A percentile compares a stretch with the other conserved stretches of the same genome.
Evolutionary conservation across 352 stramenopile genomes (phyloP).

Genomic region (Aphanomyces invadans): DNA sequence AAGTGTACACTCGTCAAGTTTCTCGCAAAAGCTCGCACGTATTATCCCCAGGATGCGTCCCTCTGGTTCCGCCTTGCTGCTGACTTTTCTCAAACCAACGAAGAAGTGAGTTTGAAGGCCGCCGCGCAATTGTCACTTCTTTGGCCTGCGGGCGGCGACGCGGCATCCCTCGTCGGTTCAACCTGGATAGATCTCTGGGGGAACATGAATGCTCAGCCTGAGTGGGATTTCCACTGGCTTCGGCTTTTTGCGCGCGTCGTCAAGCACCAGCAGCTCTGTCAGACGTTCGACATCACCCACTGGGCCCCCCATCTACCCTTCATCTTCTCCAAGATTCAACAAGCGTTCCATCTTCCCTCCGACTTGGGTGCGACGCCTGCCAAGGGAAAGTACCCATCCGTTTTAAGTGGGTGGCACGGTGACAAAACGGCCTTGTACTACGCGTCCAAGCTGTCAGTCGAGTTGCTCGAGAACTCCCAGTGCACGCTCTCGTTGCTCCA

Average conservation of each 20-base stretch:
- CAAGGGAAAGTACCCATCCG: slow-evolving; percentile 46
- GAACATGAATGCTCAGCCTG: slow-evolving; percentile 38
- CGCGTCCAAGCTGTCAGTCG: slow-evolving; percentile 46
- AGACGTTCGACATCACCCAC: slow-evolving; percentile 23
- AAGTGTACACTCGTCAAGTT: slow-evolving; percentile 40
- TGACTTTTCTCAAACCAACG: slow-evolving; percentile 38
- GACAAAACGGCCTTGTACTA: slow-evolving; percentile 52
- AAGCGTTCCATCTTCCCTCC: slow-evolving; percentile 50
- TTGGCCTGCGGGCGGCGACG: slow-evolving; percentile 14
- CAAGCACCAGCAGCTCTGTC: slow-evolving; percentile 35
- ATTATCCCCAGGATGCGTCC: slow-evolving; percentile 31
- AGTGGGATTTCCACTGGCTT: slow-evolving; percentile 73
- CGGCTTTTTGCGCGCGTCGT: slow-evolving; percentile 54
- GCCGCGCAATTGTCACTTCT: slow-evolving; percentile 58
- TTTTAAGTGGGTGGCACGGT: slow-evolving; percentile 41
- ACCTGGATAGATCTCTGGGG: slow-evolving; percentile 56
- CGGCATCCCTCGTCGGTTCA: slow-evolving; percentile 33
- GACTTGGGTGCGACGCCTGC: slow-evolving; percentile 59
- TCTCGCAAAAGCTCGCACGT: slow-evolving; percentile 42
- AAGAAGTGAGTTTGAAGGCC: slow-evolving; percentile 49
- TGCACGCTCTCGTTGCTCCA: slow-evolving; percentile 42
- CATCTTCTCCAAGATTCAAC: slow-evolving; percentile 59
- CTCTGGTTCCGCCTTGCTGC: slow-evolving; percentile 43
- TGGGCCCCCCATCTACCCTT: slow-evolving; percentile 42
- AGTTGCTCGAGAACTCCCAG: slow-evolving; percentile 32